Conservation (phyloP, 169 alveolate genomes). For the Plasmodium knowlesi region DNA sequence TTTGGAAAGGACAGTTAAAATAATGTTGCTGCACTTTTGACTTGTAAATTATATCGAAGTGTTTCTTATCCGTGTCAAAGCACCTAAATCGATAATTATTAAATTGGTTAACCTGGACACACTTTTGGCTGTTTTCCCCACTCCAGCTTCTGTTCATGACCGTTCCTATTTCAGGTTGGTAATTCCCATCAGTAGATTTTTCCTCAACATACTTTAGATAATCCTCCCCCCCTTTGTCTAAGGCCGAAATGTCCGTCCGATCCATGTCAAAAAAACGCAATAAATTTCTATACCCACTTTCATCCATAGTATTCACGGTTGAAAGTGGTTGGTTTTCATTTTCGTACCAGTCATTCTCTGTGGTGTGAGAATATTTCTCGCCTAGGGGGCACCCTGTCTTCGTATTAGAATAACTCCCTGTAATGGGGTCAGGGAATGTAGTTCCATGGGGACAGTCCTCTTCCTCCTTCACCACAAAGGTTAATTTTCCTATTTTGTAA, state of each 20-base stretch:
- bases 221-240: neutral
- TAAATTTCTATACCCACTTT: constrained; percentile 52
- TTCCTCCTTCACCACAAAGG: constrained; percentile 32
- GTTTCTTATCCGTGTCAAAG: neutral
- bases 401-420: neutral
- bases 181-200: neutral
- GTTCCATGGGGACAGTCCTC: neutral
- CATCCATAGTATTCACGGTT: constrained; percentile 26
- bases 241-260: constrained; percentile 12
- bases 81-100: constrained; percentile 58
- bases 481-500: constrained; percentile 54
- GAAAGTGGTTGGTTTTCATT: neutral
- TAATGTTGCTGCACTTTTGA: constrained; percentile 75
- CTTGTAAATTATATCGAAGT: constrained; percentile 55
- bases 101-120: neutral
- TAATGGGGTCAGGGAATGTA: constrained; percentile 34
- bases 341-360: constrained; percentile 31
- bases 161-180: neutral
- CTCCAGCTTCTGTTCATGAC: neutral
- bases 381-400: neutral
- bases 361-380: constrained; percentile 5
- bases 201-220: neutral
- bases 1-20: constrained; percentile 74
- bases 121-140: neutral
- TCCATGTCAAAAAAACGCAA: constrained; percentile 35